Evolutionary conservation across 768 basidiomycete species (phyloP), one percentile per base, ranked within the genome.

Genomic region (Suillus hirtellus): DNA sequence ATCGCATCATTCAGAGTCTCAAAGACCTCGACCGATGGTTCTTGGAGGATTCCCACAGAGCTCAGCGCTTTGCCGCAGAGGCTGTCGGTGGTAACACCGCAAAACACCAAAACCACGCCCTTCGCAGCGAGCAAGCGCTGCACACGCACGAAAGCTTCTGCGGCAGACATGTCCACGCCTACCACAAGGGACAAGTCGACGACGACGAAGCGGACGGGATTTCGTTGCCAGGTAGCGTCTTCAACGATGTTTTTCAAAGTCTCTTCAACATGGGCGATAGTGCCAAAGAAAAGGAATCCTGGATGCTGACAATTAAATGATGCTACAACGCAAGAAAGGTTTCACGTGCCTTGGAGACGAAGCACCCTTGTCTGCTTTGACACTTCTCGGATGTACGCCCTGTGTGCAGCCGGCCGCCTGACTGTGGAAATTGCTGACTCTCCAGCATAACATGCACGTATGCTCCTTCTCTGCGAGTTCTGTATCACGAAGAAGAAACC

Each of bases 401-500:
- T 83, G 72, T 99, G 96, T 4, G 89, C 82, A 62, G 88, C 88
- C 0, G 96, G 96, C 24, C 96, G 81, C 11, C 96, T 87, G 4
- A 99, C 96, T 1, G 95, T 93, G 2, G 95, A 97, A 73, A 94
- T 87, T 0, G 90, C 89, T 0, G 88, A 84, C 59, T 92, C 88
- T 1, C 96, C 96, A 2, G 89, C 89, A 72, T 92, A 88, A 43
- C 94, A 82, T 0, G 89, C 84, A 10, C 96, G 86, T 64, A 99
- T 95, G 66, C 94, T 93, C 52, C 85, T 78, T 17, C 93, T 76
- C 68, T 89, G 90, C 0, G 95, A 97, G 64, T 92, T 96, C 70
- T 96, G 93, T 2, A 99, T 83, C n/a, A 99, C 96, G 71, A 99
- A 99, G 79, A 96, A 97, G 75, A 98, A 82, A 70, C 90, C 92